Conservation (phyloP, 495 filamentous ascomycete species). For the Staphylotrichum tortipilum region DNA sequence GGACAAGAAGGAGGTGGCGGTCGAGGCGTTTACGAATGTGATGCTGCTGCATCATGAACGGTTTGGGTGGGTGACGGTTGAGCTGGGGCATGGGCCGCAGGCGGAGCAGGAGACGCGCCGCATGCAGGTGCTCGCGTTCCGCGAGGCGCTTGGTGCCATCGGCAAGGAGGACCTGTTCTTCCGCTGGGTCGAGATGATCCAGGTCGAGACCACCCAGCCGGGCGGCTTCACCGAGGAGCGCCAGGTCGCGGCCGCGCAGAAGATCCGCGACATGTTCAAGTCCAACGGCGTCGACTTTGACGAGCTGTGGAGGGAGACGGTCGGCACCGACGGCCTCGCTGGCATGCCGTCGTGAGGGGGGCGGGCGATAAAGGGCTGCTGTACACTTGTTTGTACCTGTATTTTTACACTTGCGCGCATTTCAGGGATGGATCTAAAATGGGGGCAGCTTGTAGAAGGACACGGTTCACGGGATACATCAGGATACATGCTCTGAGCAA, state of each 20-base stretch:
- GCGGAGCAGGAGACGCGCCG: slow-evolving; percentile 45
- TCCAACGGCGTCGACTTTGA: slow-evolving; percentile 66
- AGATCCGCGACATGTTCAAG: slow-evolving; percentile 59
- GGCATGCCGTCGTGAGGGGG: slow-evolving; percentile 15
- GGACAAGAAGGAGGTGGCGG: slow-evolving; percentile 45
- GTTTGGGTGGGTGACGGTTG: slow-evolving; percentile 57
- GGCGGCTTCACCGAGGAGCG: slow-evolving; percentile 64
- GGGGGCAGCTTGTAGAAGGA: no score
- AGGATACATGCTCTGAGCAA: no score
- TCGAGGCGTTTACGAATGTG: slow-evolving; percentile 53
- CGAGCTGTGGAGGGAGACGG: slow-evolving; percentile 61
- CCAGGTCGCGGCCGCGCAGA: slow-evolving; percentile 54
- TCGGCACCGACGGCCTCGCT: slow-evolving; percentile 48
- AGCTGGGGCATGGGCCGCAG: slow-evolving; percentile 42
- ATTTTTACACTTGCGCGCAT: no score
- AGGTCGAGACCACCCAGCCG: slow-evolving; percentile 66
- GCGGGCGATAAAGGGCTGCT: not conserved
- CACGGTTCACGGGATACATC: no score
- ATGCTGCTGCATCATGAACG: slow-evolving; percentile 57
- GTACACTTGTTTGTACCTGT: not conserved
- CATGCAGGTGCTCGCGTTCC: slow-evolving; percentile 60
- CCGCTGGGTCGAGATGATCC: slow-evolving; percentile 75
- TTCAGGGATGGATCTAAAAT: no score
- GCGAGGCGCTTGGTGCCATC: slow-evolving; percentile 57
- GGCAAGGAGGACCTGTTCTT: slow-evolving; percentile 81